Base-by-base conservation (phyloP, 2,329 filamentous ascomycete genomes). In the Cercospora zeae-maydis region DNA sequence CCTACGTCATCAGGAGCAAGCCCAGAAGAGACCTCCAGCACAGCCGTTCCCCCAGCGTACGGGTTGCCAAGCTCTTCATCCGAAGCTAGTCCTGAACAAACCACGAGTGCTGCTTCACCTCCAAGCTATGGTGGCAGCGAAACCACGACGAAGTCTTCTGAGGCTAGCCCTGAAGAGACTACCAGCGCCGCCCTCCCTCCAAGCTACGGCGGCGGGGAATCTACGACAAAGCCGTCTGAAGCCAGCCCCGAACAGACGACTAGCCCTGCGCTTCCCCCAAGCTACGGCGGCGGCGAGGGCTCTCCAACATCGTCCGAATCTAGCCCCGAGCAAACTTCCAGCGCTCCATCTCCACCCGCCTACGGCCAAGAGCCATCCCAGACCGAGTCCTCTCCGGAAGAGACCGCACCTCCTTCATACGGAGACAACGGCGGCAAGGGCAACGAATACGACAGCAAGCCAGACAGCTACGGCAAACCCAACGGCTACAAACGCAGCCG, bases 1-100 rank as follows among this genome's bases (percentile, higher is more conserved):
- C n/a, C 42, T 14, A 31, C 57, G 6, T 59, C 57, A 5, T 59
- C 57, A 14, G 57, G 39, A 34, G 57, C 39, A 11, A 52, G 42
- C 31, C 57, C 57, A 27, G 27, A 34, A 27, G 8, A 33, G 33
- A 34, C 56, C 7, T 49, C 39, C 16, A 59, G 27, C 27, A 24
- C 42, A n/a, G 39, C 31, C 2, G 42, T 33, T 8, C 31, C 47
- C 14, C 57, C 57, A 8, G 57, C 30, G 39, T 59, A 59, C 16
- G 57, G 45, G 6, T 19, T 27, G 16, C 31, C 58, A 30, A 45
- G 24, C 30, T 53, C 49, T 34, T 34, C 49, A 14, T 53, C 49
- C 19, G 39, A 45, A 45, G 11, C 19, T 2, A 45, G 39, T 13
- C 39, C 39, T 8, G 39, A 16, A 16, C 39, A 45, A 16, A 45